Evolutionary conservation across 768 basidiomycete species (phyloP).

Genomic region (Panus rudis): DNA sequence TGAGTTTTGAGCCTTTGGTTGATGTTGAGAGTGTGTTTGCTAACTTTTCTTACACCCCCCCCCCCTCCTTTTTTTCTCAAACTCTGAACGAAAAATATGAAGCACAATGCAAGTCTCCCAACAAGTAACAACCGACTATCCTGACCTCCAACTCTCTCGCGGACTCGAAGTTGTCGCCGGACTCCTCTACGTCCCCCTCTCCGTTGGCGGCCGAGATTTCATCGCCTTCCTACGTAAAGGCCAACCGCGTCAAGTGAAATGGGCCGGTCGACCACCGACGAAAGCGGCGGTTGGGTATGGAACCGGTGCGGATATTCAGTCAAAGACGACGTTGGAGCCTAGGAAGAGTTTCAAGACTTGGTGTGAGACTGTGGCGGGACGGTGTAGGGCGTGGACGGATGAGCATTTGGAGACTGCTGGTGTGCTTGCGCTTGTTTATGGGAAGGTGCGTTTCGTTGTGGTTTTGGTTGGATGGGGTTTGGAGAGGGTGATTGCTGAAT

Average conservation of each 20-base stretch:
- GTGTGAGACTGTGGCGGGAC: conserved; percentile 66
- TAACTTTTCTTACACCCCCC: too few species aligned
- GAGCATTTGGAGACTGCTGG: conserved; percentile 80
- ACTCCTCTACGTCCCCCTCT: conserved; percentile 68
- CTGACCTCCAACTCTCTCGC: conserved; percentile 57
- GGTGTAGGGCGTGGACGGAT: conserved; percentile 69
- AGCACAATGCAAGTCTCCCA: conserved; percentile 69
- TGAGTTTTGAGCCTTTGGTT: conserved; percentile 26
- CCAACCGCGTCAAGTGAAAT: conserved; percentile 60
- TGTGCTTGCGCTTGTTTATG: conserved; percentile 72
- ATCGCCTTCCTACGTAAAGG: conserved; percentile 77
- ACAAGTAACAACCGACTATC: conserved; percentile 60
- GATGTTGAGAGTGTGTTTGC: too few species aligned
- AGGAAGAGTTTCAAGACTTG: conserved; percentile 76
- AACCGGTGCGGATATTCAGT: conserved; percentile 27
- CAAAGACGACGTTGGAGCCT: conserved; percentile 49
- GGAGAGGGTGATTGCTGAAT: background rate
- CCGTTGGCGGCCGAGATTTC: conserved; percentile 67
- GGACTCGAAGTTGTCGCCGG: conserved; percentile 65
- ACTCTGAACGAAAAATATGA: background rate
- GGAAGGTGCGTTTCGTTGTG: conserved; percentile 38
- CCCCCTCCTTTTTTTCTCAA: background rate
- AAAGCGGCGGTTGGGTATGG: too few species aligned
- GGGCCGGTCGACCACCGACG: conserved; percentile 73
- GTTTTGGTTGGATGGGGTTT: background rate